phyloP scores from a whole-genome alignment of 805 yeast species.

The Cyberlindnera nakhonratchasimensis region DNA sequence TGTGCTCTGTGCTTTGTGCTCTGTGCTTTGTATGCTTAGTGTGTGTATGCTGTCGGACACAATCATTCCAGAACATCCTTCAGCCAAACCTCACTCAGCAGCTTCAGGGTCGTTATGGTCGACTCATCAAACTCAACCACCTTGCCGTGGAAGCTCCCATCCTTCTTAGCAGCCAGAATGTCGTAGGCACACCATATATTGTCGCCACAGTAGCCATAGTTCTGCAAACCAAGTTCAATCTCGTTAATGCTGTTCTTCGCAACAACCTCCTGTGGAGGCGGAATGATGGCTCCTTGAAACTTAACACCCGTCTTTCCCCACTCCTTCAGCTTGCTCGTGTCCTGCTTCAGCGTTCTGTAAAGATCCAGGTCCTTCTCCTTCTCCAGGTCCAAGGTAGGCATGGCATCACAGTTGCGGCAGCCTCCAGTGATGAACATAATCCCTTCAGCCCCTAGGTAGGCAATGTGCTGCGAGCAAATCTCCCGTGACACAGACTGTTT shows the following conservation, averaged over 20 bases:
- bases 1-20: no score
- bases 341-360: slow-evolving; percentile 5
- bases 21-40: no score
- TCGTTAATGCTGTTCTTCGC: slow-evolving; percentile 15
- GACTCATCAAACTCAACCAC: slow-evolving; percentile 8
- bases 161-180: slow-evolving; percentile 16
- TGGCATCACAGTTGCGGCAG: slow-evolving; percentile 14
- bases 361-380: slow-evolving; percentile 11
- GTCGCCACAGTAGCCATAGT: slow-evolving; percentile 15
- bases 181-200: slow-evolving; percentile 21
- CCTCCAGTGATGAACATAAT: slow-evolving; percentile 19
- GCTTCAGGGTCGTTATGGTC: background rate
- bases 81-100: slow-evolving; percentile 13
- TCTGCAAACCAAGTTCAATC: slow-evolving; percentile 9
- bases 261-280: slow-evolving; percentile 16
- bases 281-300: slow-evolving; percentile 18
- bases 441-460: slow-evolving; percentile 9
- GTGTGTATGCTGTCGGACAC: no score
- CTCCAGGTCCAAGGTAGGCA: slow-evolving; percentile 3
- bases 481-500: slow-evolving; percentile 16
- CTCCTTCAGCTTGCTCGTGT: slow-evolving; percentile 5
- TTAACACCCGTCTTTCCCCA: slow-evolving; percentile 9
- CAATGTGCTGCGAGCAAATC: slow-evolving; percentile 20
- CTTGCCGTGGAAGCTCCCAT: slow-evolving; percentile 10
- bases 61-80: no score